Conservation (phyloP, 169 alveolate species). For the Cystoisospora suis region DNA sequence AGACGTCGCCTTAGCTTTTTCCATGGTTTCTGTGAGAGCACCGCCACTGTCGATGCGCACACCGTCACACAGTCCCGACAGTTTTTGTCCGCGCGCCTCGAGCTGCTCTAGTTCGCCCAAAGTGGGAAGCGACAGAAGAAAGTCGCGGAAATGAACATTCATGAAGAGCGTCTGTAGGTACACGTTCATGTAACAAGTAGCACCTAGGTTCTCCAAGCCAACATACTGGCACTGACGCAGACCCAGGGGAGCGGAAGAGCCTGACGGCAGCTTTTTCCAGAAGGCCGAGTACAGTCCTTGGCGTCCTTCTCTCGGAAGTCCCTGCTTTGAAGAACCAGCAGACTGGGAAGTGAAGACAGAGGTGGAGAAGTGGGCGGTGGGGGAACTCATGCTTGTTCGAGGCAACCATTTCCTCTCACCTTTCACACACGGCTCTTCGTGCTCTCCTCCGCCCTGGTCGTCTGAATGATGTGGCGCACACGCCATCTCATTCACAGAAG, state of each 20-base stretch:
- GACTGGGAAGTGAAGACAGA: too few relatives aligned
- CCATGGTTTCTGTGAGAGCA: too few relatives aligned
- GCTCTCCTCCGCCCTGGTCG: neutral
- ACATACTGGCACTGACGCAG: constrained; percentile 71
- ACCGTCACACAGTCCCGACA: neutral
- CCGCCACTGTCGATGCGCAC: too few relatives aligned
- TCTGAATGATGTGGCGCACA: neutral
- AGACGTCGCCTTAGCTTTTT: too few relatives aligned
- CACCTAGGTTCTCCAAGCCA: constrained; percentile 90
- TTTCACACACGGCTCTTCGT: constrained; percentile 25
- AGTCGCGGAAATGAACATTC: constrained; percentile 72
- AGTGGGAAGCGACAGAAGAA: constrained; percentile 62
- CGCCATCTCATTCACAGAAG: too few relatives aligned
- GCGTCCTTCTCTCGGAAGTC: constrained; percentile 13
- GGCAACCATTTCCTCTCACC: too few relatives aligned
- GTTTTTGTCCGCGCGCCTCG: neutral
- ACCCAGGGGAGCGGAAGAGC: neutral
- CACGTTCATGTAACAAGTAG: constrained; percentile 94
- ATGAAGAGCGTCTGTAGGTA: constrained; percentile 88
- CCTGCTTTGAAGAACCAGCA: too few relatives aligned
- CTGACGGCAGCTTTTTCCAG: neutral
- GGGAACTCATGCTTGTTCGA: too few relatives aligned
- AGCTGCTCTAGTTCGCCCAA: constrained; percentile 40
- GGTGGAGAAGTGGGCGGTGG: too few relatives aligned
- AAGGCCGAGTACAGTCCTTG: neutral